phyloP scores from a whole-genome alignment of 306 rosid species.

The Dryas alaskensis region DNA sequence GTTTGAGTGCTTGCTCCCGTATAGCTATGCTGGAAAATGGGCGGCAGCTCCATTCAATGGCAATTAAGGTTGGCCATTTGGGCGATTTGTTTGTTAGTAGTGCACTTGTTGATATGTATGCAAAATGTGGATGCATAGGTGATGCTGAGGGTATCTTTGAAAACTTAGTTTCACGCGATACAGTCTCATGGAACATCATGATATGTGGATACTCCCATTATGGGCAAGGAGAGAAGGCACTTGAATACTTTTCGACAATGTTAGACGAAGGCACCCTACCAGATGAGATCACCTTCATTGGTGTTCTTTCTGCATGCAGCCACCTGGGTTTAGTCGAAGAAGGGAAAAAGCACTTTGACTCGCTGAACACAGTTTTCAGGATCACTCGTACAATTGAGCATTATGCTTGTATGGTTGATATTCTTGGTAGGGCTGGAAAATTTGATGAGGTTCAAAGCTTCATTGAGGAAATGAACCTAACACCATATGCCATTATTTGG shows the following conservation, averaged over 20 bases:
- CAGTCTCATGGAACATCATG: slow-evolving; percentile 38
- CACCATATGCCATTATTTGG: slow-evolving; percentile 38
- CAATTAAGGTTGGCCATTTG: slow-evolving; percentile 30
- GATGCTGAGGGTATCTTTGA: slow-evolving; percentile 31
- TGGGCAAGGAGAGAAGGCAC: slow-evolving; percentile 38
- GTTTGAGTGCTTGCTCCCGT: slow-evolving; percentile 41
- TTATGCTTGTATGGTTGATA: slow-evolving; percentile 48
- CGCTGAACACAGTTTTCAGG: slow-evolving; percentile 25
- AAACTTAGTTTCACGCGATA: slow-evolving; percentile 24
- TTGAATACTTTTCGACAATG: slow-evolving; percentile 26
- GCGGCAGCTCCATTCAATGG: slow-evolving; percentile 36
- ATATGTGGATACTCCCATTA: slow-evolving; percentile 34
- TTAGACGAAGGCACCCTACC: slow-evolving; percentile 30
- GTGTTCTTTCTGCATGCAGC: slow-evolving; percentile 39
- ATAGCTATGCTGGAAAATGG: slow-evolving; percentile 31
- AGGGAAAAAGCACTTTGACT: slow-evolving; percentile 31
- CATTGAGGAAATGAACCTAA: slow-evolving; percentile 30
- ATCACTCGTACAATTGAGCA: slow-evolving; percentile 37
- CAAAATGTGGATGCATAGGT: slow-evolving; percentile 37
- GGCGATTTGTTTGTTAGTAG: slow-evolving; percentile 32
- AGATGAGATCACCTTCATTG: slow-evolving; percentile 37
- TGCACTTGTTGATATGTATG: slow-evolving; percentile 40
- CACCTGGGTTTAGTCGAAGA: slow-evolving; percentile 38
- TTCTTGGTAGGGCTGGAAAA: slow-evolving; percentile 40
- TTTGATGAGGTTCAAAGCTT: slow-evolving; percentile 39